phyloP scores from a whole-genome alignment of 2,329 filamentous ascomycete species.

The Curvularia hawaiiensis region DNA sequence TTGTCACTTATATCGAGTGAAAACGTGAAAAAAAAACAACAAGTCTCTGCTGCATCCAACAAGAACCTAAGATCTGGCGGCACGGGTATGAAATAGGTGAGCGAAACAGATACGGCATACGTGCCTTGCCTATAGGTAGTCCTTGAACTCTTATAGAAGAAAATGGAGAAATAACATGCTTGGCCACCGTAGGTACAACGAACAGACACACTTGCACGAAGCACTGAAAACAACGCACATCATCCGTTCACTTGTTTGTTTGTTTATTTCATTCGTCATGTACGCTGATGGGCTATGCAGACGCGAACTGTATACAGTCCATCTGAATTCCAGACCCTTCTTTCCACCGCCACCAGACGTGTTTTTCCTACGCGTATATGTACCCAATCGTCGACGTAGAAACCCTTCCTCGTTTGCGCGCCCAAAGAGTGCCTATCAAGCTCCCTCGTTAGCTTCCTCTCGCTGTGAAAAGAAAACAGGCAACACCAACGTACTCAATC shows the following conservation, averaged over 20 bases:
- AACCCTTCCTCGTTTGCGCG: conserved; percentile 27
- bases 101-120: too few species aligned
- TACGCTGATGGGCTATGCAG: conserved; percentile 21
- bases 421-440: conserved; percentile 22
- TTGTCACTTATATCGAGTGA: too few species aligned
- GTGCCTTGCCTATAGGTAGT: neutral
- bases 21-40: too few species aligned
- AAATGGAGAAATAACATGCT: neutral
- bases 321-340: conserved; percentile 19
- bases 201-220: neutral
- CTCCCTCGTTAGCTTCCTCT: too few species aligned
- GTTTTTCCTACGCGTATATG: conserved; percentile 23
- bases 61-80: too few species aligned
- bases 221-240: neutral
- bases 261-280: neutral
- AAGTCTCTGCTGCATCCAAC: too few species aligned
- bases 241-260: neutral
- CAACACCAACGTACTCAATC: too few species aligned
- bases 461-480: too few species aligned
- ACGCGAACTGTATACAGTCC: conserved; percentile 4
- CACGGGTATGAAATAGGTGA: too few species aligned
- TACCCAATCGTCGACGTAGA: conserved; percentile 21
- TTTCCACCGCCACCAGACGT: conserved; percentile 32
- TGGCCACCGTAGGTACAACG: too few species aligned
- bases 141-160: neutral